Conservation (phyloP, 352 stramenopile genomes). For the Globisporangium recalcitrans region DNA sequence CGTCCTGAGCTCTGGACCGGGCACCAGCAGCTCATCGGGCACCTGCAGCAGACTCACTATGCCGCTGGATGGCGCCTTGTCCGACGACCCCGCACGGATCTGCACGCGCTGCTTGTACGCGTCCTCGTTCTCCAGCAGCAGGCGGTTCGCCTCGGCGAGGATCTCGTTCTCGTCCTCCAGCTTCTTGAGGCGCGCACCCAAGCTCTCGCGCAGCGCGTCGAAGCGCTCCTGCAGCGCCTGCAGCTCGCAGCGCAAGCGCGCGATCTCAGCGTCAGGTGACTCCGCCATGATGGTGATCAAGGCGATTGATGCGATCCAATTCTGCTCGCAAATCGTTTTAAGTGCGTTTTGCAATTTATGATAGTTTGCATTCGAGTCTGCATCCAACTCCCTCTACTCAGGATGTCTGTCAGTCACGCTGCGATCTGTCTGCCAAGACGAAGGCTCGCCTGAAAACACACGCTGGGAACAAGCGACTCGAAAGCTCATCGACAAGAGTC, state of each 20-base stretch:
- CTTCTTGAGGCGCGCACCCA: slow-evolving; percentile 36
- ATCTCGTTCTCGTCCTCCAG: slow-evolving; percentile 73
- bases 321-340: too few relatives aligned
- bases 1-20: slow-evolving; percentile 31
- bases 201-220: slow-evolving; percentile 30
- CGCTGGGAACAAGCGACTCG: too few relatives aligned
- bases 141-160: slow-evolving; percentile 64
- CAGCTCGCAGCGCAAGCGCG: slow-evolving; percentile 37
- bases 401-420: too few relatives aligned
- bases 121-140: slow-evolving; percentile 51
- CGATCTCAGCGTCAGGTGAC: slow-evolving; percentile 38
- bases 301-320: too few relatives aligned
- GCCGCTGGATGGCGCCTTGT: background rate
- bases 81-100: background rate
- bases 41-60: slow-evolving; percentile 30
- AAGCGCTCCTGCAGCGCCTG: slow-evolving; percentile 45
- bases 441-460: too few relatives aligned
- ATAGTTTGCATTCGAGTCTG: too few relatives aligned
- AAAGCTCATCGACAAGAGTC: too few relatives aligned
- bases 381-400: too few relatives aligned
- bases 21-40: slow-evolving; percentile 66
- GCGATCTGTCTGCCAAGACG: too few relatives aligned
- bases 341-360: too few relatives aligned
- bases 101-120: slow-evolving; percentile 17
- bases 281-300: background rate